Base-by-base conservation (phyloP, 768 basidiomycete genomes). In the Leccinum rimulosum region DNA sequence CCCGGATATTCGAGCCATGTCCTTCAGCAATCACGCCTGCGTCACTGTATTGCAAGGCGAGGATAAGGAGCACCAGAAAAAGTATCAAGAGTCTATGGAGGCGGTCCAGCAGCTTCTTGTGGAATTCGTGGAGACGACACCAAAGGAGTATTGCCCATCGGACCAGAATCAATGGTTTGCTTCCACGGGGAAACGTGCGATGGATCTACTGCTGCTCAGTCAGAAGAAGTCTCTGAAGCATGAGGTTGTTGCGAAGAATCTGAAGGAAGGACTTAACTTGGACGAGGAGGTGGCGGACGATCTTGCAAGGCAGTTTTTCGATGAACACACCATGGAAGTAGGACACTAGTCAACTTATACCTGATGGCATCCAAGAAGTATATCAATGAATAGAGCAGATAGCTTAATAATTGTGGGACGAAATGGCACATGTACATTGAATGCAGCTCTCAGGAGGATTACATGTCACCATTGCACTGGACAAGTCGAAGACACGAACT, bases 31-130 rank as follows among this genome's bases (percentile, higher is more conserved):
- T 1, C 71, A 75, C 22, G 74, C 68, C 4, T 75, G 74, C 52
- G 63, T 73, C 40, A 73, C 70, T 12, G 69, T 72, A 6, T 50
- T 72, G 30, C 63, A 50, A 10, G 69, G 61, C 22, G 65, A 69
- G 15, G 60, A 62, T 52, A 47, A 38, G 1, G 65, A 60, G 11
- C 70, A 71, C 33, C 40, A 30, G 52, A 30, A 6, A 33, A 67
- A 62, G 52, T 69, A 68, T 19, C 3, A 50, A 1, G 54, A 61
- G 8, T 74, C 71, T 30, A 31, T 12, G 49, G 1, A 43, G 50
- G 51, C 9, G 35, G 12, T 72, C 8, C 58, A 48, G 28, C 15
- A 14, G 3, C 58, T 73, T 2, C 25, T 74, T 12, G 6, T 54
- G 10, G 50, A n/a, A 0, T 69, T 63, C 19, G 53, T 65, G 36